Evolutionary conservation across 192 early-diverging fungal species (phyloP), one percentile per base, ranked within the genome.

Genomic region (Coemansia sp.): DNA sequence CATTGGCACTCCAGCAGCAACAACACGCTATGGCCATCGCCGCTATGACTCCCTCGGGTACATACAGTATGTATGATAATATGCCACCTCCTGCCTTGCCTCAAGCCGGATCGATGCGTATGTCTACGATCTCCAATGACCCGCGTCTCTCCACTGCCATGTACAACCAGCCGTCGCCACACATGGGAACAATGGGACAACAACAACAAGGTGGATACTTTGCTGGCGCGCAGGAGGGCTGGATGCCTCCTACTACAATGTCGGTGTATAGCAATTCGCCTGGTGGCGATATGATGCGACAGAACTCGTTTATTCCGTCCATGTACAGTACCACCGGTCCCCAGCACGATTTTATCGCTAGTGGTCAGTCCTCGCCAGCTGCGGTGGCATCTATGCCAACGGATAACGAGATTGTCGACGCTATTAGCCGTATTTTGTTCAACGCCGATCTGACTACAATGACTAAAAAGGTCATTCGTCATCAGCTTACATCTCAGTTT

Each of bases 381-480:
- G 22, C 32, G 0, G 15, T 30, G 16, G 49, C 16, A 60, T 35
- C 3, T 2, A 59, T 78, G 38, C 92, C 92, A 1, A 78, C 84
- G 3, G 92, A 96, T 64, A 86, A 89, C 11, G 89, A 91, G 49
- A 84, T 96, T 20, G 68, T 89, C 30, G 64, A 74, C 13, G 85
- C 89, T 64, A 88, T 96, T 37, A 83, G 86, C 18, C 78, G 84
- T n/a, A 85, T 94, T 41, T 70, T 96, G 47, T 73, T 84, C 38
- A 86, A 84, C 27, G 86, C 90, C 13, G 91, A 94, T 69, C 74
- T 95, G 66, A 86, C 86, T 67, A 82, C 82, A 5, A 81, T 93
- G 22, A 94, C 93, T 37, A 94, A 94, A 82, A 90, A 90, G 71
- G 89, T 89, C 65, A 91, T 96, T 60, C 86, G 92, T n/a, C 88